These are phyloP conservation scores for Herpotrichia juniperi DNA, from an alignment of 2,329 filamentous ascomycete species.

Conservation along the genomic window DNA sequence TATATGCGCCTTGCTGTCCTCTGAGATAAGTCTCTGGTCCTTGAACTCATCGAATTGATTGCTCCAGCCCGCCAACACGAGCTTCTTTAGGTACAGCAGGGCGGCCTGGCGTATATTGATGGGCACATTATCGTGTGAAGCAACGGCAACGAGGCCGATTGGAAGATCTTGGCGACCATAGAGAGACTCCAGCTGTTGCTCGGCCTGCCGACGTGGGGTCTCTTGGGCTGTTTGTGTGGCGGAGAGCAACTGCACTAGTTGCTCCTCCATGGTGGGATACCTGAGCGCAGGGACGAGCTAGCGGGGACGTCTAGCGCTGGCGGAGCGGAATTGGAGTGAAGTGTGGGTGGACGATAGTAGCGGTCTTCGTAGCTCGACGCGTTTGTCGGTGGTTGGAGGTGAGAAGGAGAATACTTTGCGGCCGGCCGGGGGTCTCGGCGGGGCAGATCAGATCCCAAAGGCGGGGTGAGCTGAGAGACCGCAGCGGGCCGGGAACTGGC, in stretches of 20 bases:
- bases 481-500: neutral
- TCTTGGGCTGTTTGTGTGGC: constrained; percentile 83
- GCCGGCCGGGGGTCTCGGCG: constrained; percentile 2
- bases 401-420: constrained; percentile 10
- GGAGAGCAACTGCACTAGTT: constrained; percentile 85
- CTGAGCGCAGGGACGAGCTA: constrained; percentile 16
- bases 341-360: constrained; percentile 14
- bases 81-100: constrained; percentile 78
- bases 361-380: constrained; percentile 12
- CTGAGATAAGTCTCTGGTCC: constrained; percentile 70
- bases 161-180: constrained; percentile 75
- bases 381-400: constrained; percentile 7
- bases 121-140: constrained; percentile 74
- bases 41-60: constrained; percentile 73
- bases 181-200: constrained; percentile 77
- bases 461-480: neutral
- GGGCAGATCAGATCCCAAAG: neutral
- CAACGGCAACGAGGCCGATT: constrained; percentile 79
- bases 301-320: constrained; percentile 35
- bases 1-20: constrained; percentile 75
- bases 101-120: constrained; percentile 82
- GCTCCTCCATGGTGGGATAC: constrained; percentile 76
- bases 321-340: constrained; percentile 18
- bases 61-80: constrained; percentile 86
- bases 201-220: constrained; percentile 81